phyloP scores from a whole-genome alignment of 352 stramenopile species.

The Globisporangium recalcitrans region DNA sequence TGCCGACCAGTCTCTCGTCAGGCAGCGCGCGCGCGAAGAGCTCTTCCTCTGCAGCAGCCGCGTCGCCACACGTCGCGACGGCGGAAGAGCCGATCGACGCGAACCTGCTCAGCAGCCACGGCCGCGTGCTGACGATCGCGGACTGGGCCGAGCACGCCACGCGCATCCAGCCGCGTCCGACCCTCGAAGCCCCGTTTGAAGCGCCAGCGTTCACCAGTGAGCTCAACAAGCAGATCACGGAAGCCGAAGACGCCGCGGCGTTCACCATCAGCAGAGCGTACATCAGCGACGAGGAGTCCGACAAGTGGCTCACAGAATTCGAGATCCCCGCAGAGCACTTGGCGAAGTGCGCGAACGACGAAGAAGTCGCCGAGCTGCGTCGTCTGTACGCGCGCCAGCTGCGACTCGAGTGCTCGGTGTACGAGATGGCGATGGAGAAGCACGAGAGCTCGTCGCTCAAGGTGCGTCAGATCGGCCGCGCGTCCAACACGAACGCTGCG shows the following conservation, averaged over 20 bases:
- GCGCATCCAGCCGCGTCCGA: neutral
- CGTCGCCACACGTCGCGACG: neutral
- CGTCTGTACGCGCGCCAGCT: neutral
- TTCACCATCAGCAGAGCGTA: neutral
- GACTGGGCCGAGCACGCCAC: neutral
- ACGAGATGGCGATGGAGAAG: neutral
- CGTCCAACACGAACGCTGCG: neutral
- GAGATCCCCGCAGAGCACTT: neutral
- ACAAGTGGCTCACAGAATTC: neutral
- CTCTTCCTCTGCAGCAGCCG: neutral
- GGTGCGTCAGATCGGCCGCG: neutral
- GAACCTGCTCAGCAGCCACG: neutral
- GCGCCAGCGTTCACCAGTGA: neutral
- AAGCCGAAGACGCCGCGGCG: neutral
- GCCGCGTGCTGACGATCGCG: neutral
- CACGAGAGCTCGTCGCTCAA: neutral
- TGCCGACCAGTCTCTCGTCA: neutral
- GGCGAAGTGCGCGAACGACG: neutral
- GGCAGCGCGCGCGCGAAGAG: neutral
- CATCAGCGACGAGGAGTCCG: neutral
- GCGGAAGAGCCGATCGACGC: neutral
- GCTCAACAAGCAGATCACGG: neutral
- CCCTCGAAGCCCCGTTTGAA: neutral
- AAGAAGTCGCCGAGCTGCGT: neutral
- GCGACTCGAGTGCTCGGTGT: neutral